These are phyloP conservation scores for Penicillium decumbens DNA, from an alignment of 2,329 filamentous ascomycete genomes.

Conservation along the genomic window DNA sequence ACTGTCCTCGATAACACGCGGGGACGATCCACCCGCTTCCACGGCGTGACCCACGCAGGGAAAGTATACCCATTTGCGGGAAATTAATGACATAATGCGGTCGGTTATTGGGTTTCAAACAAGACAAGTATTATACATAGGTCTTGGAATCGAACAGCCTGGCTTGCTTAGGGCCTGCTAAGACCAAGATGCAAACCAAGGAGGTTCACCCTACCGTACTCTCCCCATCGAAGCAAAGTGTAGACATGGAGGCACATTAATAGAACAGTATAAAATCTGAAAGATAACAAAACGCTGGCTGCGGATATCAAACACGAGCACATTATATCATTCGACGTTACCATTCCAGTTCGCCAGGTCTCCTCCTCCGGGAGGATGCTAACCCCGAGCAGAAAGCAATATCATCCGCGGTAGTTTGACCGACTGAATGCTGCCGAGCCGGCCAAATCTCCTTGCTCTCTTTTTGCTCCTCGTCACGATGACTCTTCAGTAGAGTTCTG, in stretches of 20 bases:
- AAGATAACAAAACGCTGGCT: background rate
- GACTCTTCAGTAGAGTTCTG: conserved; percentile 46
- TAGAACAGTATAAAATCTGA: background rate
- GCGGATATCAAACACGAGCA: background rate
- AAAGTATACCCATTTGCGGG: conserved; percentile 1
- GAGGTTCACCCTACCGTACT: background rate
- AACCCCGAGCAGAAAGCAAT: conserved; percentile 27
- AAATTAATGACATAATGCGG: background rate
- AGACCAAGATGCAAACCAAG: background rate
- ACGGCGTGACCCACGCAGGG: conserved; percentile 1
- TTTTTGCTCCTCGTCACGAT: conserved; percentile 45
- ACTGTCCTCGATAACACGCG: background rate
- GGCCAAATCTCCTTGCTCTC: conserved; percentile 51
- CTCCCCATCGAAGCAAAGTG: background rate
- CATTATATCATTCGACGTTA: background rate
- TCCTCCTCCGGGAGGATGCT: conserved; percentile 7
- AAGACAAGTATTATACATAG: background rate
- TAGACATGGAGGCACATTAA: background rate
- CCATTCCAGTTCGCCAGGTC: conserved; percentile 13
- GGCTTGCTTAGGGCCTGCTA: background rate
- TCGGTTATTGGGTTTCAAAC: background rate
- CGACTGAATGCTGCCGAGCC: conserved; percentile 32
- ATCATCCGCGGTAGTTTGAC: conserved; percentile 26
- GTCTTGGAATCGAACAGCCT: background rate
- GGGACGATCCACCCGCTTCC: conserved; percentile 5